Percentiles rank a stretch among this genome's conserved stretches.
Evolutionary conservation across 805 yeast genomes (phyloP).

Genomic region (Metschnikowia amazonensis): DNA sequence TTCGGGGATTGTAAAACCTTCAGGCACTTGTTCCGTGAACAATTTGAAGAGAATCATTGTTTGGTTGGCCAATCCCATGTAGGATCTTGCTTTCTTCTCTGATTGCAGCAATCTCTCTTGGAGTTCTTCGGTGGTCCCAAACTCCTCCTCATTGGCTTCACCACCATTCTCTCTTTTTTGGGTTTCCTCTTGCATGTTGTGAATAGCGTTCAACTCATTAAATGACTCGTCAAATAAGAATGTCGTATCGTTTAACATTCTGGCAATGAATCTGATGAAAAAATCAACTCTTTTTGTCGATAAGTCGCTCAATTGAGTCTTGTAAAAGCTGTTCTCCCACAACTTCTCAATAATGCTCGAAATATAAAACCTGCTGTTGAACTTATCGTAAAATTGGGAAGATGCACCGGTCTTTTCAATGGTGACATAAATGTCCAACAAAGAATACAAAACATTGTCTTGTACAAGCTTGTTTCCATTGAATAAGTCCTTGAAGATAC

Average conservation of each 20-base stretch:
- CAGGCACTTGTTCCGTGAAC: conserved; percentile 83
- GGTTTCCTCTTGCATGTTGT: conserved; percentile 64
- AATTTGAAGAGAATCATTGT: conserved; percentile 74
- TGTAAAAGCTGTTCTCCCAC: conserved; percentile 72
- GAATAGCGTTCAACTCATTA: conserved; percentile 73
- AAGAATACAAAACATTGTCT: conserved; percentile 70
- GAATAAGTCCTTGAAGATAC: conserved; percentile 67
- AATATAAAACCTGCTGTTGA: conserved; percentile 83
- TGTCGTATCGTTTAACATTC: conserved; percentile 93
- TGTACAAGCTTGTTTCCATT: conserved; percentile 58
- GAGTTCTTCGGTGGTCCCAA: conserved; percentile 60
- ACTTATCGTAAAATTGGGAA: conserved; percentile 93
- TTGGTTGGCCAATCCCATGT: conserved; percentile 78
- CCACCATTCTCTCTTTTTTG: conserved; percentile 41
- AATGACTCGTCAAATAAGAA: conserved; percentile 88
- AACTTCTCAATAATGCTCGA: conserved; percentile 77
- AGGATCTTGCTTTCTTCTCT: conserved; percentile 75
- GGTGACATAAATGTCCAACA: conserved; percentile 87
- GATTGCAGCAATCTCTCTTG: conserved; percentile 53
- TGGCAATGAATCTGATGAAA: conserved; percentile 87
- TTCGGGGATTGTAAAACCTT: conserved; percentile 81
- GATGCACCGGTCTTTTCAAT: conserved; percentile 95
- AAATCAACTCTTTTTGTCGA: conserved; percentile 71
- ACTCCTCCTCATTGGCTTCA: conserved; percentile 33
- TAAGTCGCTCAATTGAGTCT: conserved; percentile 63